Percentiles rank a stretch among this genome's conserved stretches.
Conservation (phyloP, 1,139 yeast genomes). For the Scheffersomyces insectosa region DNA sequence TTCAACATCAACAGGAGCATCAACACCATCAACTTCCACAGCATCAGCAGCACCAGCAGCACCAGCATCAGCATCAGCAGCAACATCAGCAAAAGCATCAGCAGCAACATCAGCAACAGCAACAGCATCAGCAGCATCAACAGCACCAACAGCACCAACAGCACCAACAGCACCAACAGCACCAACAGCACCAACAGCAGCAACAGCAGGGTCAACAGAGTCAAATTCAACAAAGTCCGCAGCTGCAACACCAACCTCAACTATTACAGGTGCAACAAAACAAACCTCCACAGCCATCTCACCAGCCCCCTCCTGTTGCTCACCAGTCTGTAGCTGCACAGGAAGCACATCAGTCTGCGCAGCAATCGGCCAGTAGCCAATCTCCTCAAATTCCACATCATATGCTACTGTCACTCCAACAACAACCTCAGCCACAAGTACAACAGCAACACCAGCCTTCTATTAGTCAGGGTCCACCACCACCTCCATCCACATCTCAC, state of each 20-base stretch:
- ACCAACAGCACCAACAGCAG: conserved; percentile 5
- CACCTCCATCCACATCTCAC: not conserved
- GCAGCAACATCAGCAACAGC: conserved; percentile 2
- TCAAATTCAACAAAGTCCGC: conserved; percentile 3
- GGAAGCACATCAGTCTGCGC: conserved; percentile 4
- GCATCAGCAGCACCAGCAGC: conserved; percentile 1
- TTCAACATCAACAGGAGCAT: not conserved
- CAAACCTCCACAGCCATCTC: conserved; percentile 5
- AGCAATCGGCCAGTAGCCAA: not conserved
- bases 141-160: conserved; percentile 2
- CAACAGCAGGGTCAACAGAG: conserved; percentile 4
- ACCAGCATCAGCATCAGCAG: conserved; percentile 2
- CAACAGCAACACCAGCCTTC: conserved; percentile 9
- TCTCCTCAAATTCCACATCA: conserved; percentile 4
- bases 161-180: conserved; percentile 2
- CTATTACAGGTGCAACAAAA: conserved; percentile 4
- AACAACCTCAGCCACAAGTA: conserved; percentile 3
- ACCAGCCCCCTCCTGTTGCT: no score
- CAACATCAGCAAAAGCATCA: conserved; percentile 6
- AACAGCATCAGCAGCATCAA: not conserved
- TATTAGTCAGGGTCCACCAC: conserved; percentile 2
- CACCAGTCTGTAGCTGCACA: conserved; percentile 8
- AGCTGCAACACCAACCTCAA: conserved; percentile 5
- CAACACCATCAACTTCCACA: not conserved
- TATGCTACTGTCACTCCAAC: conserved; percentile 4